These are phyloP conservation scores for Cryptosporidium bovis DNA, from an alignment of 169 alveolate genomes.

Conservation along the genomic window DNA sequence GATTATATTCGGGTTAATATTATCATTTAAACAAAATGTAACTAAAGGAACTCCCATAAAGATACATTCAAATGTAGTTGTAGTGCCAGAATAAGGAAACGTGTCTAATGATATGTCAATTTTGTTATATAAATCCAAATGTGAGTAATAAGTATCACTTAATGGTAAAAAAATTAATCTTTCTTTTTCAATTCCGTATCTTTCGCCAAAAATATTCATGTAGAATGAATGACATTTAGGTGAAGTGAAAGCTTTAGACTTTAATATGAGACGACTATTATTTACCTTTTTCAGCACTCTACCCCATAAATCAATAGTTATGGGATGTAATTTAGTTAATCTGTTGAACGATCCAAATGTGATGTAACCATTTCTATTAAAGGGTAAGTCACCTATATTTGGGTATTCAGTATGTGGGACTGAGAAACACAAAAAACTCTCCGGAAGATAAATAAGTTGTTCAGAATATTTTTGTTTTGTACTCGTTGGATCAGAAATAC, in stretches of 20 bases:
- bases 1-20: neutral
- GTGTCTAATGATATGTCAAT: constrained; percentile 82
- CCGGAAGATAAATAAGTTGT: constrained; percentile 80
- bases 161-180: constrained; percentile 34
- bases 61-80: constrained; percentile 82
- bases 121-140: constrained; percentile 18
- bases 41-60: constrained; percentile 84
- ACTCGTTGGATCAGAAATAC: constrained; percentile 77
- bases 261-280: constrained; percentile 76
- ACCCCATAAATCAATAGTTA: constrained; percentile 79
- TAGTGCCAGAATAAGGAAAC: constrained; percentile 84
- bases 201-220: constrained; percentile 7
- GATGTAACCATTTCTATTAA: constrained; percentile 77
- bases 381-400: constrained; percentile 76
- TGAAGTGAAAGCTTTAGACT: constrained; percentile 77
- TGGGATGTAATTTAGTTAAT: constrained; percentile 82
- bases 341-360: constrained; percentile 87
- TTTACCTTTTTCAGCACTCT: constrained; percentile 79
- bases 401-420: constrained; percentile 75
- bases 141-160: constrained; percentile 33
- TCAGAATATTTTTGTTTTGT: constrained; percentile 76
- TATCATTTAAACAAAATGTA: constrained; percentile 75
- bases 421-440: constrained; percentile 82
- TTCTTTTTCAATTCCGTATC: constrained; percentile 8
- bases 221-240: constrained; percentile 20